Evolutionary conservation across 1,139 yeast genomes (phyloP).

Genomic region (Geotrichum macrosporum): DNA sequence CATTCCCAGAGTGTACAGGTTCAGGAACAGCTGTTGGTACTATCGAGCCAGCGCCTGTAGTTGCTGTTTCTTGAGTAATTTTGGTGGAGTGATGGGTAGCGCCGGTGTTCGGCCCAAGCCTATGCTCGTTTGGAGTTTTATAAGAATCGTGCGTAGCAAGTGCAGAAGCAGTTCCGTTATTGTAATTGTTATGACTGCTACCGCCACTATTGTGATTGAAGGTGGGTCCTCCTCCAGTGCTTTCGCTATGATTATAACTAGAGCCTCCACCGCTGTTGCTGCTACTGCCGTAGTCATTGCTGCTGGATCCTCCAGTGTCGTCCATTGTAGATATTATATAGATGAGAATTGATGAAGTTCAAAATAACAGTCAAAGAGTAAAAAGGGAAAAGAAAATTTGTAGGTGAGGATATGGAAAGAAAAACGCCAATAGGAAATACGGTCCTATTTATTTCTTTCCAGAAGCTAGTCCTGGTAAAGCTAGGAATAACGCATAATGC

Average conservation of each 20-base stretch:
- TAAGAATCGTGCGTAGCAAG: not conserved
- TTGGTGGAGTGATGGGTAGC: not conserved
- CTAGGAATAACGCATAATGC: too few species aligned
- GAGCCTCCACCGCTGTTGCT: not conserved
- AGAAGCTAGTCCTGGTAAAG: too few species aligned
- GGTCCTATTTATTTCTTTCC: too few species aligned
- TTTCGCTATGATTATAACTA: not conserved
- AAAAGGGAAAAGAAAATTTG: too few species aligned
- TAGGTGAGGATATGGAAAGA: too few species aligned
- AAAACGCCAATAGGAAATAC: too few species aligned
- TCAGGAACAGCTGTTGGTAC: not conserved
- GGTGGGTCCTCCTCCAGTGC: not conserved
- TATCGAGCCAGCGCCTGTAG: not conserved
- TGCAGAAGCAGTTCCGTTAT: not conserved
- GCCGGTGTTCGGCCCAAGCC: not conserved
- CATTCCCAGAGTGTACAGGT: not conserved
- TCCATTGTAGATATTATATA: not conserved
- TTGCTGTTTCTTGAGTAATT: not conserved
- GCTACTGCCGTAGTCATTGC: not conserved
- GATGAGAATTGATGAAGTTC: not conserved
- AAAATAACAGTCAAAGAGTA: too few species aligned
- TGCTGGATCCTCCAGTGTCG: not conserved
- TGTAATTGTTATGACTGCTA: not conserved
- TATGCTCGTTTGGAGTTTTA: not conserved
- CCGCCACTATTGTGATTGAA: not conserved